A percentile compares a stretch with the other conserved stretches of the same genome.
Evolutionary conservation across 306 rosid genomes (phyloP).

Genomic region (Prunus padus): DNA sequence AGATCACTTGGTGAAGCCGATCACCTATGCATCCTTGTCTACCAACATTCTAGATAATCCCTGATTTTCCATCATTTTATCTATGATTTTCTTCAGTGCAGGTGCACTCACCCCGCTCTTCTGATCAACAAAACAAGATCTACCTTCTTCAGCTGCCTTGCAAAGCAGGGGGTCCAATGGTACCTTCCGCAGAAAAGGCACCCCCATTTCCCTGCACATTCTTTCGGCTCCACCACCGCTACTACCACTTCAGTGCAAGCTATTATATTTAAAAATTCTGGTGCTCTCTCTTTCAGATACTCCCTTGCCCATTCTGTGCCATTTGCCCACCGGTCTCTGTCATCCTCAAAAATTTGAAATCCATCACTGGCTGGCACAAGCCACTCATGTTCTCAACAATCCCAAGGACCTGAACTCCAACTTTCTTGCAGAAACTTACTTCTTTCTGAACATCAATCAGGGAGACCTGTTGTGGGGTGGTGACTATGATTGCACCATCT

Average conservation of each 20-base stretch:
- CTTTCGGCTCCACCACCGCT: conserved; percentile 83
- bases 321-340: conserved; percentile 59
- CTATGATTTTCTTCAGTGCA: conserved; percentile 72
- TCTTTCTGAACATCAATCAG: conserved; percentile 86
- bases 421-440: conserved; percentile 83
- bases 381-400: conserved; percentile 97
- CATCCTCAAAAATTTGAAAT: conserved; percentile 56
- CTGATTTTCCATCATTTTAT: conserved; percentile 52
- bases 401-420: conserved; percentile 77
- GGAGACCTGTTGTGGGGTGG: conserved; percentile 94
- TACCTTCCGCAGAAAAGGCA: conserved; percentile 81
- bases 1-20: conserved; percentile 7
- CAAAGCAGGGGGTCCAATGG: conserved; percentile 89
- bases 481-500: conserved; percentile 90
- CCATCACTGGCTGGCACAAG: conserved; percentile 58
- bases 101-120: conserved; percentile 59
- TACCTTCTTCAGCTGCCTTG: conserved; percentile 91
- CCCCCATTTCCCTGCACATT: conserved; percentile 80
- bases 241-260: conserved; percentile 74
- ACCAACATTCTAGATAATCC: conserved; percentile 37
- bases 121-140: conserved; percentile 72
- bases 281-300: conserved; percentile 60
- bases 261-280: conserved; percentile 55
- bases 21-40: conserved; percentile 40
- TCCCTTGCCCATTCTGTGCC: conserved; percentile 63